Evolutionary conservation across 805 yeast species (phyloP).

Genomic region (Priceomyces haplophilus): DNA sequence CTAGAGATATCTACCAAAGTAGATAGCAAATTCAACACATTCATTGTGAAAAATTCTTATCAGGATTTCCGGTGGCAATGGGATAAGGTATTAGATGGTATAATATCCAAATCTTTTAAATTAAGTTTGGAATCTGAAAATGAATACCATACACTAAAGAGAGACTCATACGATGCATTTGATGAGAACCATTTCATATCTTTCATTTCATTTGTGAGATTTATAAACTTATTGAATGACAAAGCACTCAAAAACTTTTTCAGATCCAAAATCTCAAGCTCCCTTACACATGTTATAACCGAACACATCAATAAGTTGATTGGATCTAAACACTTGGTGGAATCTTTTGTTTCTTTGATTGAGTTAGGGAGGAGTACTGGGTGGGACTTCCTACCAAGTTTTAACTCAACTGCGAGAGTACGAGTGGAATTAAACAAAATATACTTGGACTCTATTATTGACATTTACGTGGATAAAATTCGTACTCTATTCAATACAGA

Average conservation of each 20-base stretch:
- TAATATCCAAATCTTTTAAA: background rate
- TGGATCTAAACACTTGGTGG: slow-evolving; percentile 12
- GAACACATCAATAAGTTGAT: slow-evolving; percentile 26
- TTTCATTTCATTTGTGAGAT: slow-evolving; percentile 23
- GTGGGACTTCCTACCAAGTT: slow-evolving; percentile 14
- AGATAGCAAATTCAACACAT: slow-evolving; percentile 7
- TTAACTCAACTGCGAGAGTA: slow-evolving; percentile 4
- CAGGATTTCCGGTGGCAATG: slow-evolving; percentile 10
- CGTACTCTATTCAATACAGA: slow-evolving; percentile 19
- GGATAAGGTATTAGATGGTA: slow-evolving; percentile 10
- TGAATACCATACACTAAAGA: background rate
- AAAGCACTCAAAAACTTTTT: slow-evolving; percentile 22
- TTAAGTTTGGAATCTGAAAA: background rate
- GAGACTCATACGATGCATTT: background rate
- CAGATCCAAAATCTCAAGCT: slow-evolving; percentile 27
- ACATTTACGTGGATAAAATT: slow-evolving; percentile 30
- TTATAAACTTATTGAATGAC: slow-evolving; percentile 25
- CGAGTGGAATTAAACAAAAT: slow-evolving; percentile 21
- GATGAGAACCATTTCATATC: slow-evolving; percentile 19
- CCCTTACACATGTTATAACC: slow-evolving; percentile 27
- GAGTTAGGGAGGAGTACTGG: slow-evolving; percentile 9
- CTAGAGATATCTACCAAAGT: slow-evolving; percentile 7
- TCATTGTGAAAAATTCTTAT: slow-evolving; percentile 8
- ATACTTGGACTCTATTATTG: slow-evolving; percentile 30
- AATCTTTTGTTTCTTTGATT: slow-evolving; percentile 17